Evolutionary conservation across 2,329 filamentous ascomycete genomes (phyloP).

Genomic region (Diaporthe capsici): DNA sequence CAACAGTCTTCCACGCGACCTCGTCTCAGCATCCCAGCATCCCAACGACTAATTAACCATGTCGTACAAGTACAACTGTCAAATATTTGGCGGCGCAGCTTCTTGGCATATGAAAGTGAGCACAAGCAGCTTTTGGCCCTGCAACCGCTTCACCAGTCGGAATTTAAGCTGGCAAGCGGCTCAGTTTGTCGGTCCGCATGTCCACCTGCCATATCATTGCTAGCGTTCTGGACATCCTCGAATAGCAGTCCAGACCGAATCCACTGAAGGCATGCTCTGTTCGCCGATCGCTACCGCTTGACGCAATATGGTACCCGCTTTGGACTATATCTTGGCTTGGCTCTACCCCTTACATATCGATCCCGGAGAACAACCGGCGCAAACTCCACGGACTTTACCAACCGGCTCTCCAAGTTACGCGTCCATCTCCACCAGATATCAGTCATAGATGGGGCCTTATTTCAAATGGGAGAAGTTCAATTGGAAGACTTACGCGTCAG

Average conservation of each 20-base stretch:
- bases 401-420: not conserved
- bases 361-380: not conserved
- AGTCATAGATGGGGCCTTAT: not conserved
- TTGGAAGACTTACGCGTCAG: conserved; percentile 17
- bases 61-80: not conserved
- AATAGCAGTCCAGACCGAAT: not conserved
- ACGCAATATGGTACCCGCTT: not conserved
- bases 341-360: not conserved
- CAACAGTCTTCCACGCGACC: not conserved
- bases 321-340: conserved; percentile 18
- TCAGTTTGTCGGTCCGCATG: not conserved
- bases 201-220: not conserved
- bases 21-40: not conserved
- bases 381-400: not conserved
- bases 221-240: not conserved
- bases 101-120: not conserved
- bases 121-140: not conserved
- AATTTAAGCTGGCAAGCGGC: not conserved
- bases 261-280: not conserved
- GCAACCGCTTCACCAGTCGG: not conserved
- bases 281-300: not conserved
- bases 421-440: not conserved
- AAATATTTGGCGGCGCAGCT: not conserved
- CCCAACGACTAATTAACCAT: not conserved
- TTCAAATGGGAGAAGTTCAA: not conserved